A percentile compares a stretch with the other conserved stretches of the same genome.
Conservation (phyloP, 2,329 filamentous ascomycete genomes). For the Phialophora tarda region DNA sequence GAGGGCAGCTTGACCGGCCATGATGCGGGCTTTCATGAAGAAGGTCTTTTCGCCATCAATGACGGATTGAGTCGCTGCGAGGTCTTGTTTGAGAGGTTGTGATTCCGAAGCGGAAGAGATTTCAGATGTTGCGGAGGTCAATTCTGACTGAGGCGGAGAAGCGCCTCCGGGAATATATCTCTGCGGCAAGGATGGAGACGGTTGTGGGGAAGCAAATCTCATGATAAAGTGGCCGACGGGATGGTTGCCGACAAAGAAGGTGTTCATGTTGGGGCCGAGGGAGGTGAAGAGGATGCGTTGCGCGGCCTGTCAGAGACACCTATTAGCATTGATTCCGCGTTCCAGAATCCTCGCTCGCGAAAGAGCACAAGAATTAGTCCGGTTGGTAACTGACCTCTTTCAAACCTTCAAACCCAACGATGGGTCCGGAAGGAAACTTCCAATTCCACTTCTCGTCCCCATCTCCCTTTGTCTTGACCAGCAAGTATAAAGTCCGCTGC, state of each 20-base stretch:
- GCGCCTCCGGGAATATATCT: constrained; percentile 4
- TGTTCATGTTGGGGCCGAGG: constrained; percentile 96
- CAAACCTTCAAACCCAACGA: constrained; percentile 81
- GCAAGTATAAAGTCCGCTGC: constrained; percentile 82
- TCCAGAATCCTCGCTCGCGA: neutral
- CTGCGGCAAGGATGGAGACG: constrained; percentile 37
- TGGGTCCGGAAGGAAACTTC: constrained; percentile 77
- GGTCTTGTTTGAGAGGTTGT: constrained; percentile 26
- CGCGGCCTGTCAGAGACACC: constrained; percentile 67
- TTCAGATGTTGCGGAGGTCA: neutral
- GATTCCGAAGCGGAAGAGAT: neutral
- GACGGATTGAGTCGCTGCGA: constrained; percentile 39
- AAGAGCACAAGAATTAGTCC: neutral
- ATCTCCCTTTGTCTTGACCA: constrained; percentile 65
- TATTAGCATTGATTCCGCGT: neutral
- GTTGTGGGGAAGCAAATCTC: constrained; percentile 54
- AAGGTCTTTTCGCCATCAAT: constrained; percentile 80
- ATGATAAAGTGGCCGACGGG: constrained; percentile 80
- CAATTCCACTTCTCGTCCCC: constrained; percentile 54
- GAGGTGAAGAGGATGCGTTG: constrained; percentile 76
- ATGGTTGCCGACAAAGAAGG: constrained; percentile 91
- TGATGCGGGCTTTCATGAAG: constrained; percentile 94
- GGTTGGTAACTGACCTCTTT: constrained; percentile 69
- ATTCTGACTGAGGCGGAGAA: neutral
- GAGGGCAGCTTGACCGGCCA: constrained; percentile 92